Conservation (phyloP, 2,329 filamentous ascomycete genomes). For the Neofusicoccum kwambonambiense region DNA sequence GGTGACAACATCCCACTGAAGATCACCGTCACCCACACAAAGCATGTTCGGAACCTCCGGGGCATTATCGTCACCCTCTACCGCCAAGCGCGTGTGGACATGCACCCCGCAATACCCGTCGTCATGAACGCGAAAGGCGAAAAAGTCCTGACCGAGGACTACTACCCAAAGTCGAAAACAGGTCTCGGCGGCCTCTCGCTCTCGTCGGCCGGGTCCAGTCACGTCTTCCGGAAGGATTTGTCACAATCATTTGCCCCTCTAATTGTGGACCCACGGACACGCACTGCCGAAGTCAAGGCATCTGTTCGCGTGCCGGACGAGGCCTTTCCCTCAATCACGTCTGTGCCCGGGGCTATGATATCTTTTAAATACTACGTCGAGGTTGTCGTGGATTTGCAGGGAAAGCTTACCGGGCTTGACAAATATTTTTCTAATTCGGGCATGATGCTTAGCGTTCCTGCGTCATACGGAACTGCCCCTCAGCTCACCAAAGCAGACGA, state of each 20-base stretch:
- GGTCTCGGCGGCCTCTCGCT: constrained; percentile 84
- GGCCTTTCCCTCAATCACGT: constrained; percentile 85
- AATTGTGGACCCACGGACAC: constrained; percentile 76
- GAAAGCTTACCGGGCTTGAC: constrained; percentile 76
- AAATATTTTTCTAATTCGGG: constrained; percentile 58
- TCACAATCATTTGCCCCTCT: constrained; percentile 85
- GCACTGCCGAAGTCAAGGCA: constrained; percentile 77
- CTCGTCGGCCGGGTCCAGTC: constrained; percentile 80
- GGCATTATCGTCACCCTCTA: constrained; percentile 93
- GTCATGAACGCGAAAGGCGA: constrained; percentile 63
- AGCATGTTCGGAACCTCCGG: constrained; percentile 84
- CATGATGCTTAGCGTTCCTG: constrained; percentile 46
- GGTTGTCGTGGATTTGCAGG: constrained; percentile 87
- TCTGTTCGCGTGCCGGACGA: constrained; percentile 86
- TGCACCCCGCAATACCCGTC: constrained; percentile 63
- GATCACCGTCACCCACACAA: constrained; percentile 82
- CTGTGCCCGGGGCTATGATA: constrained; percentile 89
- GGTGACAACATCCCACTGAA: constrained; percentile 80
- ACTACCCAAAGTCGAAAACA: constrained; percentile 82
- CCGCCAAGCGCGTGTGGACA: constrained; percentile 86
- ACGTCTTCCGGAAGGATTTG: constrained; percentile 93
- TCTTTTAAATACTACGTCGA: constrained; percentile 93
- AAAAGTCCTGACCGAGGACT: constrained; percentile 74
- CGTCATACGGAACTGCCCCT: constrained; percentile 42
- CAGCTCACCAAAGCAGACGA: constrained; percentile 32